These are phyloP conservation scores for Pelargonium nanum DNA, from an alignment of 345 rosid species.

Conservation along the genomic window DNA sequence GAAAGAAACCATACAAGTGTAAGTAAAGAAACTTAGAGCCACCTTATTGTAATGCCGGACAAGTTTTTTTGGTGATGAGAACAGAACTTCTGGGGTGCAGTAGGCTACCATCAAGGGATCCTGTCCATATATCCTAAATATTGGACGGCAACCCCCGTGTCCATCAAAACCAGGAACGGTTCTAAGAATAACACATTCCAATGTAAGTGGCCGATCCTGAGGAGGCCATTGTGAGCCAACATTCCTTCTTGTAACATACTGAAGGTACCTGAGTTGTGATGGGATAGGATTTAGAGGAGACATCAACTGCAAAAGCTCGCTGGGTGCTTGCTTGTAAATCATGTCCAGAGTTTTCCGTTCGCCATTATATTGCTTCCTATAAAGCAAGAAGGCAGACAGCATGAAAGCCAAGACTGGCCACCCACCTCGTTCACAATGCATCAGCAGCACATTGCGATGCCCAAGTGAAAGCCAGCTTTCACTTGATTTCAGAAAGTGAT, in stretches of 20 bases:
- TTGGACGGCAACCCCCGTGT: conserved; percentile 64
- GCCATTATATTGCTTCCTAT: conserved; percentile 47
- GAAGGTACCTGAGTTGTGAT: conserved; percentile 74
- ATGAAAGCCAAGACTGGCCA: conserved; percentile 77
- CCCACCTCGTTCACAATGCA: conserved; percentile 62
- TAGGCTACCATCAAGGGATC: conserved; percentile 59
- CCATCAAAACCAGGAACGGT: conserved; percentile 46
- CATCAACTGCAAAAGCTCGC: conserved; percentile 51
- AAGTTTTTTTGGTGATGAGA: conserved; percentile 50
- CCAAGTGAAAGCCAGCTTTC: conserved; percentile 61
- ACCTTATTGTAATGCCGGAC: conserved; percentile 58
- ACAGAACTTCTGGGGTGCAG: conserved; percentile 48
- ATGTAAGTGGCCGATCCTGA: conserved; percentile 47
- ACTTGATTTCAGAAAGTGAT: conserved; percentile 60
- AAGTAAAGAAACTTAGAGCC: conserved; percentile 15
- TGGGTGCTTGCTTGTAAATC: conserved; percentile 68
- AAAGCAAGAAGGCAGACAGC: conserved; percentile 63
- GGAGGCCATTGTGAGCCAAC: conserved; percentile 63
- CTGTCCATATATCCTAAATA: conserved; percentile 63
- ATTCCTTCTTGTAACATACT: conserved; percentile 61
- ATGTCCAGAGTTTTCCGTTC: conserved; percentile 65
- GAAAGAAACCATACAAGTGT: not conserved
- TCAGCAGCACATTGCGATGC: conserved; percentile 53
- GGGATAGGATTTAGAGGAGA: conserved; percentile 61
- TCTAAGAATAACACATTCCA: conserved; percentile 59